Evolutionary conservation across 495 filamentous ascomycete genomes (phyloP).

Genomic region (Chlorociboria aeruginascens): DNA sequence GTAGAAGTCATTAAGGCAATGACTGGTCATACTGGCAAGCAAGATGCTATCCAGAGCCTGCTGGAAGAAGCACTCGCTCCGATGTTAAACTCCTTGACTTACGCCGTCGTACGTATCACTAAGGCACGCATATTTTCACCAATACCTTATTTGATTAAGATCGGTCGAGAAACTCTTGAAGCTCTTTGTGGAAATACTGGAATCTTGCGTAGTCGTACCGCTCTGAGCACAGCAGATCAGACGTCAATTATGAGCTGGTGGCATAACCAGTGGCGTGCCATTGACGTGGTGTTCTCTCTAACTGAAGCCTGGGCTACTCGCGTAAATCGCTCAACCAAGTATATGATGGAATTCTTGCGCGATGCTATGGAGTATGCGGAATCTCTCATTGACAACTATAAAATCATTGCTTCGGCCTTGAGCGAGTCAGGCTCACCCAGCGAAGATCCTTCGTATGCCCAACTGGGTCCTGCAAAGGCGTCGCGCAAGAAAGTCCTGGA

Average conservation of each 20-base stretch:
- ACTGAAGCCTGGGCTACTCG: slow-evolving; percentile 70
- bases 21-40: slow-evolving; percentile 54
- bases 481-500: slow-evolving; percentile 39
- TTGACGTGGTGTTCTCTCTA: slow-evolving; percentile 70
- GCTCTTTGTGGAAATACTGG: slow-evolving; percentile 77
- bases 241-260: slow-evolving; percentile 62
- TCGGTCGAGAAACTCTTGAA: slow-evolving; percentile 62
- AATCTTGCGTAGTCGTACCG: slow-evolving; percentile 54
- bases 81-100: slow-evolving; percentile 13
- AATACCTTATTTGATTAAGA: slow-evolving; percentile 58
- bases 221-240: slow-evolving; percentile 45
- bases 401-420: slow-evolving; percentile 46
- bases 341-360: slow-evolving; percentile 86
- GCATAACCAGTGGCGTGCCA: slow-evolving; percentile 64
- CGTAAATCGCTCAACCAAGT: slow-evolving; percentile 38
- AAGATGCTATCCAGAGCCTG: slow-evolving; percentile 63
- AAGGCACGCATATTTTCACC: slow-evolving; percentile 51
- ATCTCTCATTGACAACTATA: slow-evolving; percentile 69
- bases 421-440: slow-evolving; percentile 29
- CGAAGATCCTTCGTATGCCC: slow-evolving; percentile 26
- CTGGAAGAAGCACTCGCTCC: slow-evolving; percentile 49
- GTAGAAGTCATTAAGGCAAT: slow-evolving; percentile 71
- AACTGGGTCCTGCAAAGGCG: slow-evolving; percentile 22
- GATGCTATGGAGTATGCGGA: slow-evolving; percentile 91
- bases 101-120: slow-evolving; percentile 28